Base-by-base conservation (phyloP, 1,139 yeast genomes). In the Hansenula anomala region DNA sequence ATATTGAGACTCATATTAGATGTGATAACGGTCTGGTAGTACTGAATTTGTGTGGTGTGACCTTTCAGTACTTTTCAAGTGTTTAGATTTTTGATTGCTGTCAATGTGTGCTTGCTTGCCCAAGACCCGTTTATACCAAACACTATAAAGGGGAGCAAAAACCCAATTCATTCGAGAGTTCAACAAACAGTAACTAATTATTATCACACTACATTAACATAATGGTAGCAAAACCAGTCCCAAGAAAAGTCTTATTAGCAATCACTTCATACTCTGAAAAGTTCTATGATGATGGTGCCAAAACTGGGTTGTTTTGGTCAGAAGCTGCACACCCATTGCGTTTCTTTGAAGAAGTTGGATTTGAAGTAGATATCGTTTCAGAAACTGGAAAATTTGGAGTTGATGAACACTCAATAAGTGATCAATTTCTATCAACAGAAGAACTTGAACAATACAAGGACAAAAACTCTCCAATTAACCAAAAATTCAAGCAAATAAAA, bases 301-400 rank as follows among this genome's bases (percentile, higher is more conserved):
- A 70, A 44, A 75, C 84, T 13, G 86, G 86, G 31, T 61, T 75
- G 17, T 79, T 67, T 59, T 67, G 67, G 48, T 56, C 68, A 12
- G 86, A 80, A 56, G 83, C 76, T 12, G 56, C 69, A 35, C 83
- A 79, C 53, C 84, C 85, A 33, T 77, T 59, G 53, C 56, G 70
- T 41, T 70, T 56, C 6, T 75, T 75, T 56, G 56, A 48, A 30
- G 57, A 65, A 39, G 61, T 68, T 33, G 81, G 80, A 3, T 70
- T 55, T 47, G 75, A 75, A 28, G 75, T 79, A 19, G 71, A 68
- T 37, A 63, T 79, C 45, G 79, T 70, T 16, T 74, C 82, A 5
- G 85, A 78, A 56, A 69, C 69, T 23, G 86, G 86, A 24, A 55
- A 61, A 6, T 73, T 55, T 43, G 80, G 78, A 14, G 60, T 67